Percentiles rank a stretch among this genome's conserved stretches.
phyloP scores from a whole-genome alignment of 164 flowering plant species.

The Buxus sempervirens region DNA sequence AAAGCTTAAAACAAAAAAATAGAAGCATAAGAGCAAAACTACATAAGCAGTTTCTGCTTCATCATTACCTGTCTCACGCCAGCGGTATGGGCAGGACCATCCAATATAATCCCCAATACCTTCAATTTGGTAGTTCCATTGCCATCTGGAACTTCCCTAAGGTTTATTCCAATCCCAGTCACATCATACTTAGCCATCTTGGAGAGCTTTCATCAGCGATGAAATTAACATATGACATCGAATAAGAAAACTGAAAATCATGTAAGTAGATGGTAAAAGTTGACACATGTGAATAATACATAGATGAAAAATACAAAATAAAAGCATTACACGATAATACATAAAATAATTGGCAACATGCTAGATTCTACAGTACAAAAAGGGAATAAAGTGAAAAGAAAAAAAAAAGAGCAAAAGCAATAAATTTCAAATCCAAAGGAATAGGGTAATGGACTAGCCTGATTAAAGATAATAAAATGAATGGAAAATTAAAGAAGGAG shows the following conservation, averaged over 20 bases:
- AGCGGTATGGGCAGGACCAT: constrained; percentile 89
- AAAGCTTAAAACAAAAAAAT: not conserved
- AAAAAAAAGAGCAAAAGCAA: not conserved
- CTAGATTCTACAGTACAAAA: not conserved
- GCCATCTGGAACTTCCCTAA: constrained; percentile 74
- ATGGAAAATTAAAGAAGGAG: not conserved
- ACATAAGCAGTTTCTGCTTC: not conserved
- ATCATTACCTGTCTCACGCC: constrained; percentile 85
- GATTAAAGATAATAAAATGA: not conserved
- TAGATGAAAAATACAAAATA: constrained; percentile 4
- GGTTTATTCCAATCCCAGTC: constrained; percentile 91
- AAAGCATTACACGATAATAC: not conserved
- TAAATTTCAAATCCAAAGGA: not conserved
- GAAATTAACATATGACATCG: constrained; percentile 36
- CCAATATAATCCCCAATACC: constrained; percentile 81
- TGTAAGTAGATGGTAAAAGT: constrained; percentile 23
- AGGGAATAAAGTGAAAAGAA: not conserved
- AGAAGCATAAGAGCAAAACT: constrained; percentile 4
- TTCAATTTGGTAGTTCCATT: constrained; percentile 65
- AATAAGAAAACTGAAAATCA: constrained; percentile 38
- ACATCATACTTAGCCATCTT: constrained; percentile 95
- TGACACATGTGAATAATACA: constrained; percentile 1
- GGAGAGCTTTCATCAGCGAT: constrained; percentile 63
- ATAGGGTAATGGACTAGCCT: not conserved
- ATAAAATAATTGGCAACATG: not conserved